These are phyloP conservation scores for Pelargonium myrrhifolium DNA, from an alignment of 441 rosid species.

Conservation along the genomic window DNA sequence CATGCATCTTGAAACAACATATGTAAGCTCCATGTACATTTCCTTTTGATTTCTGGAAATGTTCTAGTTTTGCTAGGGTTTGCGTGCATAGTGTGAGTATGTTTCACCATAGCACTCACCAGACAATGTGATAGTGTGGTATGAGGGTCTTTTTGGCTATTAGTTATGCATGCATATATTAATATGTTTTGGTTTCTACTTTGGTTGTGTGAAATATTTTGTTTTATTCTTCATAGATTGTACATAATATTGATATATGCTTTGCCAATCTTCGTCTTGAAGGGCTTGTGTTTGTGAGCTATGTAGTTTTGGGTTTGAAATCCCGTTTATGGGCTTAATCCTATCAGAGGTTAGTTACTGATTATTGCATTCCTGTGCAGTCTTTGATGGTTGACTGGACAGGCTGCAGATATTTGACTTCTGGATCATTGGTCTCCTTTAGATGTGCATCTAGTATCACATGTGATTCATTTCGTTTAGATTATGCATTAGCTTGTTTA, in stretches of 20 bases:
- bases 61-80: neutral
- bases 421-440: neutral
- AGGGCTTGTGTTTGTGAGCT: neutral
- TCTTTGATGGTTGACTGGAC: neutral
- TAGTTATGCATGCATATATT: neutral
- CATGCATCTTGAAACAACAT: neutral
- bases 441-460: neutral
- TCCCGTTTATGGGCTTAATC: neutral
- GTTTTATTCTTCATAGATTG: no score
- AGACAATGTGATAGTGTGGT: no score
- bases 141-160: neutral
- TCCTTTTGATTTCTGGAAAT: neutral
- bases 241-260: neutral
- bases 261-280: neutral
- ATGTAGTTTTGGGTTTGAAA: slow-evolving; percentile 1
- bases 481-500: neutral
- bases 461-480: neutral
- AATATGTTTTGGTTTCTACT: neutral
- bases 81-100: neutral
- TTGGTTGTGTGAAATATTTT: no score
- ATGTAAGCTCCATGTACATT: neutral
- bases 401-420: neutral
- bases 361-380: no score
- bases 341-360: neutral
- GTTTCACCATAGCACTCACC: no score